A percentile compares a stretch with the other conserved stretches of the same genome.
Evolutionary conservation across 208 protist genomes (phyloP).

Genomic region (Trichomonas tenax): DNA sequence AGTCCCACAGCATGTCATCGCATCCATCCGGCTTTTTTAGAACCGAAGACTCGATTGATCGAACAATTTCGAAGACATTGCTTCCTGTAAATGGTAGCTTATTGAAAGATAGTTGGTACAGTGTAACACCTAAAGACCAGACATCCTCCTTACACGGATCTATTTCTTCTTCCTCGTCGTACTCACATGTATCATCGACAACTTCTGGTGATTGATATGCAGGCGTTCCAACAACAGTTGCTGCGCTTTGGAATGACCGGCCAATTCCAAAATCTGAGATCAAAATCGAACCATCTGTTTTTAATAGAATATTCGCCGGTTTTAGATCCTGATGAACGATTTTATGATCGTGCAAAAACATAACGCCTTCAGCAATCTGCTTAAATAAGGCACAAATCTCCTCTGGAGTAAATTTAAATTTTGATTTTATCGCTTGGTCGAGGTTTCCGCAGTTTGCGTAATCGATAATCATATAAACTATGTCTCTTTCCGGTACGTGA

Average conservation of each 20-base stretch:
- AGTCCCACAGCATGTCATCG: not conserved
- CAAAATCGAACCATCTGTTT: not conserved
- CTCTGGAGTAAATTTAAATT: not conserved
- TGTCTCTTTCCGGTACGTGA: not conserved
- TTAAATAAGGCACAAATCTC: not conserved
- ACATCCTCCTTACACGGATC: not conserved
- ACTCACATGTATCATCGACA: not conserved
- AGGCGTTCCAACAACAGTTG: not conserved
- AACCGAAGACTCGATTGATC: not conserved
- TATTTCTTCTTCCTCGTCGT: not conserved
- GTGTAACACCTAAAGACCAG: not conserved
- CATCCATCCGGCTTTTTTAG: not conserved
- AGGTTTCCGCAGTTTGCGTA: not conserved
- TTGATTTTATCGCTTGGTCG: not conserved
- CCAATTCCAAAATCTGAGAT: not conserved
- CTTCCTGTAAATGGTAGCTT: not conserved
- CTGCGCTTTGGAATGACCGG: not conserved
- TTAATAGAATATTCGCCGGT: not conserved
- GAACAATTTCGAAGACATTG: not conserved
- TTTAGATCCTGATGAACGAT: not conserved
- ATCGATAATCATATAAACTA: not conserved
- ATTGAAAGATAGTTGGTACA: not conserved
- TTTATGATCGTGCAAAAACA: not conserved
- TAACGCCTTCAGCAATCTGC: not conserved
- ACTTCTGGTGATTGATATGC: constrained; percentile 8